These are phyloP conservation scores for Echinosophora koreensis DNA, from an alignment of 306 rosid genomes.

Conservation along the genomic window DNA sequence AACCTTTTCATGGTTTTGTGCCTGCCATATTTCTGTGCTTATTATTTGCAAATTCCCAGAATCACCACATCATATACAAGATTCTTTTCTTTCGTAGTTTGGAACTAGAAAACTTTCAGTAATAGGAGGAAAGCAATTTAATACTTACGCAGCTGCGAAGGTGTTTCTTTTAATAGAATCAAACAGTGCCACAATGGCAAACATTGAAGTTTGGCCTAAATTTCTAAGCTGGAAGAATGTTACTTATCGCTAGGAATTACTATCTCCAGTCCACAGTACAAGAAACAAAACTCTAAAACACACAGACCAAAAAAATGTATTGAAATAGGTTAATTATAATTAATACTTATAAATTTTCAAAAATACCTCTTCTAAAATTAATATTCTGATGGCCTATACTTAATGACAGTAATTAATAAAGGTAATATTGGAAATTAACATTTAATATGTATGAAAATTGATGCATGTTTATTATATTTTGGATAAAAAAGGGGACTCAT, in stretches of 20 bases:
- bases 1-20: slow-evolving; percentile 44
- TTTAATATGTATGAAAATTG: no score
- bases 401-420: no score
- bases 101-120: slow-evolving; percentile 28
- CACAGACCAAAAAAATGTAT: no score
- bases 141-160: background rate
- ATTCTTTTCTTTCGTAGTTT: slow-evolving; percentile 47
- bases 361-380: no score
- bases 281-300: no score
- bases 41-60: slow-evolving; percentile 48
- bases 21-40: slow-evolving; percentile 47
- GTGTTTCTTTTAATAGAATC: background rate
- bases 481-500: no score
- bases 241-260: background rate
- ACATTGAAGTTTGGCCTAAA: background rate
- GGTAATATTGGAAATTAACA: no score
- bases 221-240: background rate
- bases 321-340: no score
- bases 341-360: no score
- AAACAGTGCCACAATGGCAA: background rate
- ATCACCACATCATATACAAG: slow-evolving; percentile 37
- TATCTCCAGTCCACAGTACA: no score
- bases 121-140: slow-evolving; percentile 38
- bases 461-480: no score
- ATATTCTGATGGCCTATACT: no score